Percentiles rank a stretch among this genome's conserved stretches.
phyloP scores from a whole-genome alignment of 306 rosid species.

The Oemleria cerasiformis region DNA sequence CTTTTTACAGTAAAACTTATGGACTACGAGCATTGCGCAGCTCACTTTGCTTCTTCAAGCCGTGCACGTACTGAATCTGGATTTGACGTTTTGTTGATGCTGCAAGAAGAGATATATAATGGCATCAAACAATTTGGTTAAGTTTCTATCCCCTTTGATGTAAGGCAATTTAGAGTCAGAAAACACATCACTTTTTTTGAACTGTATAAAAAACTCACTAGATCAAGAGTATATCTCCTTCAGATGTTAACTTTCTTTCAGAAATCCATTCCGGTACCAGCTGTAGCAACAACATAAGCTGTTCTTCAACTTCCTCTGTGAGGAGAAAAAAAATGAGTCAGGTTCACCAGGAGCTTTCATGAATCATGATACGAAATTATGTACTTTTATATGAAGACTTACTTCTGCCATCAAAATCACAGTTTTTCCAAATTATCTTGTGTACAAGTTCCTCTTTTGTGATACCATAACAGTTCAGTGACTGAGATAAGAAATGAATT shows the following conservation, averaged over 20 bases:
- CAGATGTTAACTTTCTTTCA: constrained; percentile 45
- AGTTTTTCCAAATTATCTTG: constrained; percentile 52
- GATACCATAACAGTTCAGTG: constrained; percentile 45
- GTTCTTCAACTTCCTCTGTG: constrained; percentile 80
- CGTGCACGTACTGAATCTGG: constrained; percentile 40
- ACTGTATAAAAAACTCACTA: constrained; percentile 41
- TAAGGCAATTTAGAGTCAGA: background rate
- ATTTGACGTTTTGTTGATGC: constrained; percentile 49
- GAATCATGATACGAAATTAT: background rate
- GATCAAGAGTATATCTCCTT: constrained; percentile 50
- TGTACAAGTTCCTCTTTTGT: constrained; percentile 71
- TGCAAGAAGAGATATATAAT: constrained; percentile 25
- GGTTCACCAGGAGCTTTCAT: constrained; percentile 20
- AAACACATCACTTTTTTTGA: no score
- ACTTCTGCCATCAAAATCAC: constrained; percentile 62
- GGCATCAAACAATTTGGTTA: background rate
- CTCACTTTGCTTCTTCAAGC: constrained; percentile 63
- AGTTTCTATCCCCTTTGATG: background rate
- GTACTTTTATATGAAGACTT: constrained; percentile 22
- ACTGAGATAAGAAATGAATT: constrained; percentile 55
- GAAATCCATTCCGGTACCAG: constrained; percentile 85
- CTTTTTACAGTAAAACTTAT: constrained; percentile 4
- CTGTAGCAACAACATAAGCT: constrained; percentile 56
- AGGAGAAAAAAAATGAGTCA: constrained; percentile 18
- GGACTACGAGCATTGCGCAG: background rate